Conservation (phyloP, 495 filamentous ascomycete genomes). For the Parmelia sp. region DNA sequence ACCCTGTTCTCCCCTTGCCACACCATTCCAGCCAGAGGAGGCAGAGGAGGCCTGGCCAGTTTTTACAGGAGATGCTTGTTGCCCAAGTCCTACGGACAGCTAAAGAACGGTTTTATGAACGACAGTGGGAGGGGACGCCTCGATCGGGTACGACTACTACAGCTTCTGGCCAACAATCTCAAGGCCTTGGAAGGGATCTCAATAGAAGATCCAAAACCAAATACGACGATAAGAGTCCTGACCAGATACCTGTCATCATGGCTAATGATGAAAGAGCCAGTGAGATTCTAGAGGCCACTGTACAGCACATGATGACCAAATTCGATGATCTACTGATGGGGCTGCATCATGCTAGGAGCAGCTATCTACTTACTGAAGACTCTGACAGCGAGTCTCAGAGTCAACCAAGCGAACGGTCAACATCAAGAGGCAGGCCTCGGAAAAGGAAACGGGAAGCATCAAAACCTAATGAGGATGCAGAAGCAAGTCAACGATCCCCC, state of each 20-base stretch:
- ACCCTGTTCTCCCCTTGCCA: neutral
- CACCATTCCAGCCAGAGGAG: constrained; percentile 3
- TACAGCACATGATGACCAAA: constrained; percentile 56
- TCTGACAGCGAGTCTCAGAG: constrained; percentile 26
- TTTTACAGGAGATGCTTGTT: constrained; percentile 60
- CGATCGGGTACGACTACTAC: neutral
- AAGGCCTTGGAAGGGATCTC: neutral
- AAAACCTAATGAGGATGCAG: constrained; percentile 22
- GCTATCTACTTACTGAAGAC: constrained; percentile 32
- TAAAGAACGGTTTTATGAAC: constrained; percentile 51
- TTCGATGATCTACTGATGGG: constrained; percentile 60
- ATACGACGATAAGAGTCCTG: constrained; percentile 19
- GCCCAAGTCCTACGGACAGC: constrained; percentile 56
- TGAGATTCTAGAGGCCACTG: constrained; percentile 53
- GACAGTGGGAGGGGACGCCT: constrained; percentile 30
- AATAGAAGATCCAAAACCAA: constrained; percentile 1
- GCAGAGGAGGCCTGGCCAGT: constrained; percentile 41
- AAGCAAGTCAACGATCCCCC: neutral
- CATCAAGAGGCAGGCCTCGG: constrained; percentile 11
- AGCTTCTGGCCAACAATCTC: neutral
- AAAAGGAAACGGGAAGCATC: constrained; percentile 16
- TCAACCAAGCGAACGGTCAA: constrained; percentile 25
- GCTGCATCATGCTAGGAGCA: constrained; percentile 56
- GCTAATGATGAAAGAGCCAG: constrained; percentile 59
- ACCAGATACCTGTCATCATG: constrained; percentile 39